A percentile compares a stretch with the other conserved stretches of the same genome.
These are phyloP conservation scores for Polymyxa betae DNA, from an alignment of 208 protist species.

Conservation along the genomic window DNA sequence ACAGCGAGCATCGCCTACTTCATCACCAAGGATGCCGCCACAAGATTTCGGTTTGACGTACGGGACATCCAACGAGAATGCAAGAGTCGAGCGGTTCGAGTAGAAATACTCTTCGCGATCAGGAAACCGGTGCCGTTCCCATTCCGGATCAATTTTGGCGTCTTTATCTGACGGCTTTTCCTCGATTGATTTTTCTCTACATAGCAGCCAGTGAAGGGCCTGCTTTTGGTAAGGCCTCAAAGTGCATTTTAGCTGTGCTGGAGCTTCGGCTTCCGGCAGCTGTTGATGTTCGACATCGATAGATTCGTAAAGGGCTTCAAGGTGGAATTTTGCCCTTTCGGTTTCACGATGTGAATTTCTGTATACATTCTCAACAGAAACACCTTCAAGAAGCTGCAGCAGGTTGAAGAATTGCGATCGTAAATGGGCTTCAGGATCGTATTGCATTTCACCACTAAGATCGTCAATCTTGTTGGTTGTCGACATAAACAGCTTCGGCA, in stretches of 20 bases:
- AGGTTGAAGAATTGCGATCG: not conserved
- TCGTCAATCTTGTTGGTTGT: not conserved
- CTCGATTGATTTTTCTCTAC: slow-evolving; percentile 33
- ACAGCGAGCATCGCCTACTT: not conserved
- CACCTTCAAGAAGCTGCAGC: not conserved
- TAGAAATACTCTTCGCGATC: not conserved
- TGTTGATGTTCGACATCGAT: not conserved
- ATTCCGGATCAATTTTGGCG: not conserved
- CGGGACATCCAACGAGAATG: not conserved
- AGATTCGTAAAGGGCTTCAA: slow-evolving; percentile 9
- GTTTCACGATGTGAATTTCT: not conserved
- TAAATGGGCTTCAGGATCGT: not conserved
- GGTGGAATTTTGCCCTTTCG: not conserved
- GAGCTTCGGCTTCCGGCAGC: slow-evolving; percentile 16
- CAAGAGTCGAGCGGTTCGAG: not conserved
- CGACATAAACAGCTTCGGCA: not conserved
- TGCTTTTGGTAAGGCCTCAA: slow-evolving; percentile 26
- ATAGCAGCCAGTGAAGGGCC: slow-evolving; percentile 20
- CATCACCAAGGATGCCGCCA: slow-evolving; percentile 44
- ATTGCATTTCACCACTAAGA: not conserved
- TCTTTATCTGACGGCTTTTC: not conserved
- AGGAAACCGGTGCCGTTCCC: not conserved
- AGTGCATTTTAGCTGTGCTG: not conserved
- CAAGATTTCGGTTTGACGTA: not conserved
- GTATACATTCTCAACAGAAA: not conserved